Base-by-base conservation (phyloP, 2,329 filamentous ascomycete species). In the Fusarium piperis region DNA sequence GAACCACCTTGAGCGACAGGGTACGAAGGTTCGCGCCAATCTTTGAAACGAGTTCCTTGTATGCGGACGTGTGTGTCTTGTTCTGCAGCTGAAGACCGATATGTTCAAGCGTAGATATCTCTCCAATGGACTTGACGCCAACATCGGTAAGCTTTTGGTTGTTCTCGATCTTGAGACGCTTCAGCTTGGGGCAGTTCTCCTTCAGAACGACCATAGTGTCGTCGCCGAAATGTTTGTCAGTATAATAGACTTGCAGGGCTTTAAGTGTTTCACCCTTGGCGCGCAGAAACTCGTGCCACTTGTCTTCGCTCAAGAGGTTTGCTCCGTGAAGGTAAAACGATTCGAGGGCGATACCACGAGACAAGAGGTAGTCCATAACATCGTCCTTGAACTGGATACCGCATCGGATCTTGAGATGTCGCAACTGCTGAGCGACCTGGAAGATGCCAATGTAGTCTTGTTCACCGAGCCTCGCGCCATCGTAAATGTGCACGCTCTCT, bases 381-480 rank as follows among this genome's bases (percentile, higher is more conserved):
- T 86, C 86, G 76, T 98, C 93, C 81, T 97, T 97, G 85, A 98
- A 92, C 78, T 97, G 95, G 56, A 96, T 93, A n/a, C 92, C 94
- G 76, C 95, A 95, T 55, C 92, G 90, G 12, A 97, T 83, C 71
- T 94, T 92, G 63, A 98, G 85, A 46, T 87, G 87, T 74, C 89
- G 89, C 60, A 97, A 83, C 7, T 85, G 86, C 0, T 93, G 90
- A 64, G 93, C 91, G 3, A 90, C 87, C 58, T 94, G 92, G 69
- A 98, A 94, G 44, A 97, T 93, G 71, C 91, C 89, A 53, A 93
- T 88, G 72, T 92, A 94, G 76, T 98, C 94, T 72, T 94, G 89
- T 3, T 89, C 88, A 55, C 89, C 88, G 12, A 98, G 87, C 73
- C 91, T 91, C 72, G 85, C 84, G 41, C 83, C 85, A 72, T 91